Conservation (phyloP, 2,329 filamentous ascomycete genomes). For the Curvularia sp. region DNA sequence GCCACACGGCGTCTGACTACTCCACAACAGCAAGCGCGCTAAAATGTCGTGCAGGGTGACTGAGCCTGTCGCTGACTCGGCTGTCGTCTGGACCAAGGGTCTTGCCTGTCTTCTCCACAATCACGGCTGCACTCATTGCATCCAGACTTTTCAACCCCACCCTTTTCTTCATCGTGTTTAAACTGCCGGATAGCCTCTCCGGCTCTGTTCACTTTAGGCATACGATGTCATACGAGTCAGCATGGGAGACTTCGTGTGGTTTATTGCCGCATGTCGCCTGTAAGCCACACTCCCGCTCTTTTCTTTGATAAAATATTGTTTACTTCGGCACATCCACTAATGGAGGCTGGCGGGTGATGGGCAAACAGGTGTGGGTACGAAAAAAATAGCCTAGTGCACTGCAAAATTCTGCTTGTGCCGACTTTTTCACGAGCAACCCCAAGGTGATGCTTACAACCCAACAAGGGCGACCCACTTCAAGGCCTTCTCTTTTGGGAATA, state of each 20-base stretch:
- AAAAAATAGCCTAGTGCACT: conserved; percentile 17
- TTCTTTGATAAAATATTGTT: background rate
- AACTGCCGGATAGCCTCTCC: conserved; percentile 11
- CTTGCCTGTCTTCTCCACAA: conserved; percentile 29
- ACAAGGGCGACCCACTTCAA: conserved; percentile 19
- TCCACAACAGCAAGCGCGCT: conserved; percentile 28
- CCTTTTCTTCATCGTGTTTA: conserved; percentile 14
- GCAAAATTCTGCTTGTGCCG: conserved; percentile 22
- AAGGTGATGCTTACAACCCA: conserved; percentile 20
- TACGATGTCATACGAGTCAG: conserved; percentile 16
- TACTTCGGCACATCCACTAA: conserved; percentile 4
- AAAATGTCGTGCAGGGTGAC: conserved; percentile 36
- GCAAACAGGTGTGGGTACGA: conserved; percentile 25
- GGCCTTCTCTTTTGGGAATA: conserved; percentile 12
- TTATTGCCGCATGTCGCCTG: background rate
- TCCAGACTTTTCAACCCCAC: conserved; percentile 27
- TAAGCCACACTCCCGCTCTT: background rate
- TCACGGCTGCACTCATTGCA: conserved; percentile 21
- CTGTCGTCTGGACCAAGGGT: conserved; percentile 19
- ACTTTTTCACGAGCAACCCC: conserved; percentile 13
- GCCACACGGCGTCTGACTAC: conserved; percentile 19
- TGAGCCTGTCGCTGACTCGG: conserved; percentile 26
- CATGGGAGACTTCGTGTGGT: background rate
- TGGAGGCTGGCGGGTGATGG: conserved; percentile 17
- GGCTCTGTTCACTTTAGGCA: conserved; percentile 12